Percentiles rank a stretch among this genome's conserved stretches.
Conservation (phyloP, 1,284 basidiomycete species). For the Ustilago nuda region DNA sequence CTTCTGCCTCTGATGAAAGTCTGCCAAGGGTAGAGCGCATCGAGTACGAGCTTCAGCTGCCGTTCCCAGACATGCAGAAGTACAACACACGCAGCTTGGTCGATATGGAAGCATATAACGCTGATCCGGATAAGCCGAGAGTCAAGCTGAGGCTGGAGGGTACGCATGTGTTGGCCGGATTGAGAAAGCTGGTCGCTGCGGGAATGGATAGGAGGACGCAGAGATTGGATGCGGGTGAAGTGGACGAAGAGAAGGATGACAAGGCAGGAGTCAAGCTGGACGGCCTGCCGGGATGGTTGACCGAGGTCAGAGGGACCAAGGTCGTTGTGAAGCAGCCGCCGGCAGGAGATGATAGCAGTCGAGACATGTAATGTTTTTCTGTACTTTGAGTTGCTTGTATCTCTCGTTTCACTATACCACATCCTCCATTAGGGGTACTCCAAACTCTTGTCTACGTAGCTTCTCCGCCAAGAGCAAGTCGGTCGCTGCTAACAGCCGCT, state of each 20-base stretch:
- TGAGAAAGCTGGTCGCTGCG: constrained; percentile 50
- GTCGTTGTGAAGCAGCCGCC: constrained; percentile 40
- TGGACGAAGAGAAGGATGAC: constrained; percentile 14
- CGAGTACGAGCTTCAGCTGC: constrained; percentile 54
- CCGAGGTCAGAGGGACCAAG: constrained; percentile 52
- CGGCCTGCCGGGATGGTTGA: constrained; percentile 56
- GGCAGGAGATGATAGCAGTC: constrained; percentile 38
- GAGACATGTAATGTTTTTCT: constrained; percentile 29
- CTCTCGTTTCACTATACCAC: constrained; percentile 10
- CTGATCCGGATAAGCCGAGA: constrained; percentile 37
- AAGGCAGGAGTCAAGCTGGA: constrained; percentile 16
- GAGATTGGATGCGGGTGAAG: constrained; percentile 32
- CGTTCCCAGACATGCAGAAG: constrained; percentile 40
- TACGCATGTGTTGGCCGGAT: constrained; percentile 51
- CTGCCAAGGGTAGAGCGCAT: constrained; percentile 49
- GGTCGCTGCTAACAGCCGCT: no score
- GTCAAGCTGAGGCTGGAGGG: constrained; percentile 55
- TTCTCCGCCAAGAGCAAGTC: no score
- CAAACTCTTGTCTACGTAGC: no score
- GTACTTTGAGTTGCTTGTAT: constrained; percentile 3
- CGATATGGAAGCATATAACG: constrained; percentile 45
- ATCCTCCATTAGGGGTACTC: not conserved
- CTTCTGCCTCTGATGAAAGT: not conserved
- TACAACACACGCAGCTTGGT: constrained; percentile 44
- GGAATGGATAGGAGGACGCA: constrained; percentile 47